A percentile compares a stretch with the other conserved stretches of the same genome.
Evolutionary conservation across 768 basidiomycete species (phyloP).

Genomic region (Collybiopsis confluens): DNA sequence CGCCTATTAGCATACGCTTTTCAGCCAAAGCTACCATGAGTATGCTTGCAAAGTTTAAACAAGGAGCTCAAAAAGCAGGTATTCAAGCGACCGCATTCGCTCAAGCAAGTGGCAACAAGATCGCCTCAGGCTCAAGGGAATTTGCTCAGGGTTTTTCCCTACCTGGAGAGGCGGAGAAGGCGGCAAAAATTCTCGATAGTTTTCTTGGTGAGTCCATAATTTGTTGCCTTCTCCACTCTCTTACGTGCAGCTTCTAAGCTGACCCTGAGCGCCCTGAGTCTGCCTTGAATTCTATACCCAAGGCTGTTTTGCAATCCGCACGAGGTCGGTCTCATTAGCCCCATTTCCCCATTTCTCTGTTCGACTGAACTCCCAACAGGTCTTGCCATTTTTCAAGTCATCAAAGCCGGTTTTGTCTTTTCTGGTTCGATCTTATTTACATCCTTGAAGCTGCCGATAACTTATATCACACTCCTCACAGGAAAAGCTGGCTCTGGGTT

Average conservation of each 20-base stretch:
- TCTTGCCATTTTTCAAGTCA: slow-evolving; percentile 89
- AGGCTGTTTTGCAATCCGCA: slow-evolving; percentile 84
- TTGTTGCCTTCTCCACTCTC: slow-evolving; percentile 3
- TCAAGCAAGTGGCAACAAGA: slow-evolving; percentile 59
- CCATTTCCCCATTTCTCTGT: background rate
- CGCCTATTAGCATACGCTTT: no score
- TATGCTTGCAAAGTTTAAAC: slow-evolving; percentile 75
- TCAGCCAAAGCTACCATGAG: slow-evolving; percentile 27
- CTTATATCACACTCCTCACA: background rate
- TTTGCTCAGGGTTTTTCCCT: slow-evolving; percentile 84
- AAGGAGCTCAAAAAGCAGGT: slow-evolving; percentile 78
- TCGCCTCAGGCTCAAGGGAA: slow-evolving; percentile 71
- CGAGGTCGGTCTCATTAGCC: slow-evolving; percentile 51
- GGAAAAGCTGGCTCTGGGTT: slow-evolving; percentile 88
- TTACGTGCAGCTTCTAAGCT: slow-evolving; percentile 42
- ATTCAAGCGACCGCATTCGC: slow-evolving; percentile 76
- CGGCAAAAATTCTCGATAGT: slow-evolving; percentile 83
- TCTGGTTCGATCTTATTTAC: slow-evolving; percentile 42
- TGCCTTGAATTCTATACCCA: slow-evolving; percentile 91
- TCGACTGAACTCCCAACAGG: slow-evolving; percentile 40
- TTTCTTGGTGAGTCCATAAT: slow-evolving; percentile 68
- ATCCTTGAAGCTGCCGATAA: no score
- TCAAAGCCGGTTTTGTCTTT: slow-evolving; percentile 94
- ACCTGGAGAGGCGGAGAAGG: slow-evolving; percentile 91
- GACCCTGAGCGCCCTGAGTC: slow-evolving; percentile 84